A percentile compares a stretch with the other conserved stretches of the same genome.
These are phyloP conservation scores for Mycena polygramma DNA, from an alignment of 768 basidiomycete genomes.

Conservation along the genomic window DNA sequence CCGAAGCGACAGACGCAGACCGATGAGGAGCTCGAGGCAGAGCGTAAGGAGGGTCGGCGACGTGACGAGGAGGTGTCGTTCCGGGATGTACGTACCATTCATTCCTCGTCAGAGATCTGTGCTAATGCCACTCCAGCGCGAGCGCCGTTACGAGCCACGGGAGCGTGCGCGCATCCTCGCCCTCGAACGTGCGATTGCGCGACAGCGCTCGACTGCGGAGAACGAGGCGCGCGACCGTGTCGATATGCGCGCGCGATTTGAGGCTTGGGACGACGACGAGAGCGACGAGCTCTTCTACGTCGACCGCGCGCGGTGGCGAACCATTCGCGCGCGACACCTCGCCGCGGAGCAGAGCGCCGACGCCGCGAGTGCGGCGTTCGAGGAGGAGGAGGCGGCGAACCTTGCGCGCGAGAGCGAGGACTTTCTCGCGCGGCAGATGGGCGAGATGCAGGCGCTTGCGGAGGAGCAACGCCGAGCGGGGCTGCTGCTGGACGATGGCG, in stretches of 20 bases:
- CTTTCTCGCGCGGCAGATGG: conserved; percentile 95
- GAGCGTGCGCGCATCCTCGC: conserved; percentile 86
- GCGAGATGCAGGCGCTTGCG: conserved; percentile 92
- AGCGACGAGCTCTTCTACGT: conserved; percentile 94
- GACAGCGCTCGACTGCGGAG: conserved; percentile 79
- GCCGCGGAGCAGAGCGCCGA: conserved; percentile 87
- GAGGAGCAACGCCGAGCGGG: conserved; percentile 94
- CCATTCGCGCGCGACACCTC: conserved; percentile 76
- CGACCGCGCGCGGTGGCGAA: conserved; percentile 92
- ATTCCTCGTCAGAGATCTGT: conserved; percentile 17
- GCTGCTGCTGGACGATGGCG: conserved; percentile 90
- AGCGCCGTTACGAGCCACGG: conserved; percentile 92
- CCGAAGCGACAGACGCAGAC: conserved; percentile 67
- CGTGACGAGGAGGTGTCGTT: conserved; percentile 89
- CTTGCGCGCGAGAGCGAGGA: conserved; percentile 92
- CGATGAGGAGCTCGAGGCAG: conserved; percentile 90
- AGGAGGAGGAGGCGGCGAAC: conserved; percentile 89
- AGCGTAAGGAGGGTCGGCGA: conserved; percentile 80
- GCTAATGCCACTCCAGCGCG: conserved; percentile 67
- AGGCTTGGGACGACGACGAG: conserved; percentile 93
- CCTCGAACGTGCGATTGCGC: conserved; percentile 80
- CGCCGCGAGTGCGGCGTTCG: conserved; percentile 82
- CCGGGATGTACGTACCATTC: conserved; percentile 75
- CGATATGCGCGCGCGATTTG: conserved; percentile 85
- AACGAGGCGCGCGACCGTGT: conserved; percentile 84